These are phyloP conservation scores for Pseudopyricularia javanii DNA, from an alignment of 2,329 filamentous ascomycete genomes.

Conservation along the genomic window DNA sequence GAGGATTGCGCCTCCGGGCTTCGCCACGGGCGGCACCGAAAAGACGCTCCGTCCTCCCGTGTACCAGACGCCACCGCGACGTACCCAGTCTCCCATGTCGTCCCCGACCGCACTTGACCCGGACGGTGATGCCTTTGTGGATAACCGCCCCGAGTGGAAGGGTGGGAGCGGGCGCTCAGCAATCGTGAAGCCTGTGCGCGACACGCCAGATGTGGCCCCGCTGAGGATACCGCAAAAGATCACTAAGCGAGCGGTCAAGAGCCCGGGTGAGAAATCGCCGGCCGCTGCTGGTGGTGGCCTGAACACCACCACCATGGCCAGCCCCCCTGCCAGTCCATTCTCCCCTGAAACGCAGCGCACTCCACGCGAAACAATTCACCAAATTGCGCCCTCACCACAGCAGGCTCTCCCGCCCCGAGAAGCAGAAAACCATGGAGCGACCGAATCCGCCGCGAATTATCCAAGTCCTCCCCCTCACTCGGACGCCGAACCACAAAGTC, in stretches of 20 bases:
- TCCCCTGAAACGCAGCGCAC: constrained; percentile 14
- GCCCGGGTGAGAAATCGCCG: constrained; percentile 6
- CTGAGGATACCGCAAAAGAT: constrained; percentile 41
- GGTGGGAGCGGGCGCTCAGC: constrained; percentile 58
- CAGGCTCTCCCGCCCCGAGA: constrained; percentile 6
- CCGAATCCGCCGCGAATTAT: constrained; percentile 13
- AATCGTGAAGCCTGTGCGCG: constrained; percentile 51
- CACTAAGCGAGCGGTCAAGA: constrained; percentile 24
- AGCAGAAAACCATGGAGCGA: background rate
- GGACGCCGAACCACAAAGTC: constrained; percentile 6
- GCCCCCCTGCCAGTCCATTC: constrained; percentile 17
- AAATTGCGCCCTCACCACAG: constrained; percentile 21
- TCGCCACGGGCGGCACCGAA: constrained; percentile 12
- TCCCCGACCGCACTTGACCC: constrained; percentile 17
- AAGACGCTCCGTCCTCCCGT: background rate
- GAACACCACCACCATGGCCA: constrained; percentile 7
- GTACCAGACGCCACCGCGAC: background rate
- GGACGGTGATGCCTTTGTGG: constrained; percentile 20
- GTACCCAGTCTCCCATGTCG: constrained; percentile 13
- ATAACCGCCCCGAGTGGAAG: constrained; percentile 51
- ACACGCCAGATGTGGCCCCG: constrained; percentile 43
- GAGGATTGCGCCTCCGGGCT: constrained; percentile 16
- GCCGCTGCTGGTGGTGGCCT: constrained; percentile 5
- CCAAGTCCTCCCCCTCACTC: constrained; percentile 26
- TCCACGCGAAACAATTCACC: constrained; percentile 16